Evolutionary conservation across 306 rosid species (phyloP).

Genomic region (Sophora flavescens): DNA sequence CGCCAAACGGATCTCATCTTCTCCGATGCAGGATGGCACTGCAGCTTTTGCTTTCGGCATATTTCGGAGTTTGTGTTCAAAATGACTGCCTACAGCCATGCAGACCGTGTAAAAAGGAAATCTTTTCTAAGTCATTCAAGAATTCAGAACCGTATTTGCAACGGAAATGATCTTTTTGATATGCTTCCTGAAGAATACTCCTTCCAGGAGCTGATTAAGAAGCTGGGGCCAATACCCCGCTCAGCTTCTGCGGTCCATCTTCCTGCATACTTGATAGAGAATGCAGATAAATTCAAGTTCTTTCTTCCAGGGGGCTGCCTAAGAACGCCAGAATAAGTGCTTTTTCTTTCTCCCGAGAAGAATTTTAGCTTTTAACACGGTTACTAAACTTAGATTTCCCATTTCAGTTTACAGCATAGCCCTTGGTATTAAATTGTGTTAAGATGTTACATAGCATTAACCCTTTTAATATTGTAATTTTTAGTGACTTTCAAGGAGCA

Average conservation of each 20-base stretch:
- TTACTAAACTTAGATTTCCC: conserved; percentile 10
- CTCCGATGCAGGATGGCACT: conserved; percentile 96
- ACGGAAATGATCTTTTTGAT: conserved; percentile 78
- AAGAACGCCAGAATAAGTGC: conserved; percentile 54
- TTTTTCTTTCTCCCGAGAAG: background rate
- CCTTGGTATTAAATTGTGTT: conserved; percentile 36
- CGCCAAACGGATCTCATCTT: conserved; percentile 66
- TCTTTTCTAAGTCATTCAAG: conserved; percentile 72
- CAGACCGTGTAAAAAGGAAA: conserved; percentile 74
- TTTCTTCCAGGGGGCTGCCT: conserved; percentile 97
- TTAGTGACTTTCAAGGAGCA: conserved; percentile 22
- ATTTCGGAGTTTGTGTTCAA: conserved; percentile 83
- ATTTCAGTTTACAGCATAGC: conserved; percentile 4
- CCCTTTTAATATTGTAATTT: background rate
- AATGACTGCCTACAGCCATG: conserved; percentile 95
- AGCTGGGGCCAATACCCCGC: conserved; percentile 84
- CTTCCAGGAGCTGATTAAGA: conserved; percentile 77
- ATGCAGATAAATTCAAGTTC: conserved; percentile 77
- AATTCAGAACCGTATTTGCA: conserved; percentile 78
- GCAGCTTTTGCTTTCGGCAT: conserved; percentile 84
- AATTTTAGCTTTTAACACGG: conserved; percentile 8
- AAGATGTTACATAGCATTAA: conserved; percentile 21
- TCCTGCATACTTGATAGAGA: conserved; percentile 79
- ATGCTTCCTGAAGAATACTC: conserved; percentile 94
- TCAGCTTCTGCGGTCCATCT: conserved; percentile 91